Percentiles rank a stretch among this genome's conserved stretches.
Conservation (phyloP, 2,329 filamentous ascomycete genomes). For the Verticillium tricorpus region DNA sequence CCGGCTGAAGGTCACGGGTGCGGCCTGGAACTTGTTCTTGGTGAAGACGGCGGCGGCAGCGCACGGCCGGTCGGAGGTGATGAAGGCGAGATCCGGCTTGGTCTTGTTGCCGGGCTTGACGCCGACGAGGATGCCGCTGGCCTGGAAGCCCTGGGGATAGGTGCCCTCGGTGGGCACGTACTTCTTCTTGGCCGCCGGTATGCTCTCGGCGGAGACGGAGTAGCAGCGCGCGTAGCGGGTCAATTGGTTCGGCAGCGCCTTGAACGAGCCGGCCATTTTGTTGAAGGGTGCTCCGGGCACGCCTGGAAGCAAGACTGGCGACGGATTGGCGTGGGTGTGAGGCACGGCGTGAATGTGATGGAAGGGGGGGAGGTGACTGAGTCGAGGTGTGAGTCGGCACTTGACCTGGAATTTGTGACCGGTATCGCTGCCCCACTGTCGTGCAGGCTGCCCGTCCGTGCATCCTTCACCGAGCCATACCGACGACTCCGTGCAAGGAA, state of each 20-base stretch:
- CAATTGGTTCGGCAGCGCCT: slow-evolving; percentile 11
- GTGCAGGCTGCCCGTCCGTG: background rate
- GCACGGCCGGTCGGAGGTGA: slow-evolving; percentile 82
- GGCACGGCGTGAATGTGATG: background rate
- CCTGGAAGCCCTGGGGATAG: slow-evolving; percentile 86
- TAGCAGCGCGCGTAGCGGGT: slow-evolving; percentile 40
- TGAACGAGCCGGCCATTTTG: slow-evolving; percentile 12
- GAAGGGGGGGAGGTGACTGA: background rate
- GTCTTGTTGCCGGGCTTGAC: slow-evolving; percentile 91
- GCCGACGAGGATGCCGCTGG: slow-evolving; percentile 83
- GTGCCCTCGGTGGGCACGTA: slow-evolving; percentile 81
- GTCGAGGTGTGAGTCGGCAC: background rate
- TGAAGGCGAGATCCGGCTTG: slow-evolving; percentile 84
- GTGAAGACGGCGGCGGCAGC: slow-evolving; percentile 91
- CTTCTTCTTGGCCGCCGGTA: slow-evolving; percentile 81
- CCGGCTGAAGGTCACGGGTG: slow-evolving; percentile 82
- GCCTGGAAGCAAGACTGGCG: background rate
- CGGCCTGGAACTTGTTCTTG: slow-evolving; percentile 96
- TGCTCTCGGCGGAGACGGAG: slow-evolving; percentile 53
- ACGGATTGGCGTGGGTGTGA: background rate
- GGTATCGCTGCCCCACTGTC: background rate
- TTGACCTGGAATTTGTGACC: background rate
- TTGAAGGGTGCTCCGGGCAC: background rate
- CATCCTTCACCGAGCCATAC: background rate
- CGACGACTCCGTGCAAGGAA: background rate